A percentile compares a stretch with the other conserved stretches of the same genome.
Evolutionary conservation across 1,284 basidiomycete genomes (phyloP).

Genomic region (Cryptococcus sp.): DNA sequence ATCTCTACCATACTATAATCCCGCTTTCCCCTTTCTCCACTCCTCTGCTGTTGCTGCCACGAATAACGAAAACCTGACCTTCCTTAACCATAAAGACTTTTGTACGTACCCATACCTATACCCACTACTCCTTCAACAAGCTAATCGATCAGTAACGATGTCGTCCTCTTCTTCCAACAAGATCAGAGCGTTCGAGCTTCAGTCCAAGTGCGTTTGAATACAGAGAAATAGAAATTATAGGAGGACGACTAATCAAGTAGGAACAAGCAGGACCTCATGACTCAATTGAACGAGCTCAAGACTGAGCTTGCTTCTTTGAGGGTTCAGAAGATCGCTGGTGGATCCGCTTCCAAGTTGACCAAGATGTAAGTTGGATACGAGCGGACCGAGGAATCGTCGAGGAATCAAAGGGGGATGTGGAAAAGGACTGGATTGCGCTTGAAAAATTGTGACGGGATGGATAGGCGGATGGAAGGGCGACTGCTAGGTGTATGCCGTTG

Average conservation of each 20-base stretch:
- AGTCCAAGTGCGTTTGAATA: slow-evolving; percentile 73
- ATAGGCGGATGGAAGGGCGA: background rate
- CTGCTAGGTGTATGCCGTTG: background rate
- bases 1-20: background rate
- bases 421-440: background rate
- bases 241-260: slow-evolving; percentile 48
- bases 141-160: slow-evolving; percentile 26
- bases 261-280: slow-evolving; percentile 95
- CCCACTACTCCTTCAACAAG: background rate
- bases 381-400: too few relatives aligned
- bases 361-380: slow-evolving; percentile 71
- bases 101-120: slow-evolving; percentile 55
- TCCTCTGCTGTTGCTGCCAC: background rate
- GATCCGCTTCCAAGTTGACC: slow-evolving; percentile 91
- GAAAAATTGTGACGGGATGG: background rate
- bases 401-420: background rate
- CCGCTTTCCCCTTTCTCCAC: background rate
- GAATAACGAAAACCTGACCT: background rate
- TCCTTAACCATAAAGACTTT: slow-evolving; percentile 19
- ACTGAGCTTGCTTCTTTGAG: slow-evolving; percentile 87
- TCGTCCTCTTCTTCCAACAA: slow-evolving; percentile 46
- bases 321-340: slow-evolving; percentile 98
- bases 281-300: slow-evolving; percentile 94
- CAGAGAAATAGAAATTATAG: background rate
- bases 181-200: slow-evolving; percentile 97